Percentiles rank a stretch among this genome's conserved stretches.
Evolutionary conservation across 129 eudicot genomes (phyloP).

Genomic region (Scalesia atractyloides): DNA sequence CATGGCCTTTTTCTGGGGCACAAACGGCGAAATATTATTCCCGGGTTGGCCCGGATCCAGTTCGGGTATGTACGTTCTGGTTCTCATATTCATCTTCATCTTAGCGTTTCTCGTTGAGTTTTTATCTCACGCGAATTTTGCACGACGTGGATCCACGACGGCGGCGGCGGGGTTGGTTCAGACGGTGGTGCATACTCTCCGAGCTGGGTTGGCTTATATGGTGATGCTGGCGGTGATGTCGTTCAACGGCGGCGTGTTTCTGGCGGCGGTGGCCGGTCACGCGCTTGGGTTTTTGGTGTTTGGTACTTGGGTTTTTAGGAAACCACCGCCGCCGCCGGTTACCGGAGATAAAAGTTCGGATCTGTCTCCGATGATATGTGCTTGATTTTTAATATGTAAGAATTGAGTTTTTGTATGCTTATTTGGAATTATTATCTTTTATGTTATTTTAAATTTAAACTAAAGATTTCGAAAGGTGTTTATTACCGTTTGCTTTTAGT

Average conservation of each 20-base stretch:
- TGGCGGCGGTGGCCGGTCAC: conserved; percentile 74
- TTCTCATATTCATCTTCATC: conserved; percentile 54
- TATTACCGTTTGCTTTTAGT: too few relatives aligned
- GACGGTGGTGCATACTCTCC: conserved; percentile 52
- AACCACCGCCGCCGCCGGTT: neutral
- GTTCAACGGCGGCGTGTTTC: conserved; percentile 68
- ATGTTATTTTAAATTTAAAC: too few relatives aligned
- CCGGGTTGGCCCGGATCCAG: conserved; percentile 72
- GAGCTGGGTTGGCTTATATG: conserved; percentile 63
- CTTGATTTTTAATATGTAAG: conserved; percentile 17
- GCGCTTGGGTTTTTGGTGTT: conserved; percentile 66
- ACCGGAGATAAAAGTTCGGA: conserved; percentile 35
- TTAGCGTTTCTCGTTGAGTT: conserved; percentile 61
- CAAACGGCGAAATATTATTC: conserved; percentile 56
- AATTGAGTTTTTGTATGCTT: neutral
- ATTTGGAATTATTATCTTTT: neutral
- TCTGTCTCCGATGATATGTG: conserved; percentile 53
- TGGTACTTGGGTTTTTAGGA: conserved; percentile 58
- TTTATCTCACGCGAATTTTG: conserved; percentile 49
- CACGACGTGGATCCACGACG: conserved; percentile 20
- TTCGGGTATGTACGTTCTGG: conserved; percentile 60
- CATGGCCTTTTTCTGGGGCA: conserved; percentile 93
- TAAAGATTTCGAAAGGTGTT: too few relatives aligned
- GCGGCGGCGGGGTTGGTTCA: conserved; percentile 45
- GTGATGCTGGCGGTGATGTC: conserved; percentile 89